Percentiles rank a stretch among this genome's conserved stretches.
Conservation (phyloP, 164 flowering plant genomes). For the Dillenia turbinata region DNA sequence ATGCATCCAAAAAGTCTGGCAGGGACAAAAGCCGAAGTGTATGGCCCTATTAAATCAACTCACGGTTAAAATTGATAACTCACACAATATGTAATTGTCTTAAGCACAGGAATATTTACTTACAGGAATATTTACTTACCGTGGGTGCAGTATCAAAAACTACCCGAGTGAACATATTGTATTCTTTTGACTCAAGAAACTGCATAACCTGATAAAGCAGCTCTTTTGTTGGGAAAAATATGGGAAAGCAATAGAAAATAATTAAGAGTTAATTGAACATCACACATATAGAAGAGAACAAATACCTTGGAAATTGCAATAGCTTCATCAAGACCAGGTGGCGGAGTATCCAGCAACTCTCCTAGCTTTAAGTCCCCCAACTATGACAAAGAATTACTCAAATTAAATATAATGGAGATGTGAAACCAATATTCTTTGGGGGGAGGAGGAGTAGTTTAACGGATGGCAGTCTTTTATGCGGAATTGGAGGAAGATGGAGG, state of each 20-base stretch:
- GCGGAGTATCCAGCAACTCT: conserved; percentile 90
- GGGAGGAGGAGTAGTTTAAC: too few species aligned
- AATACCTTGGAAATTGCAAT: conserved; percentile 88
- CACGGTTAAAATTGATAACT: conserved; percentile 1
- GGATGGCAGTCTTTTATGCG: too few species aligned
- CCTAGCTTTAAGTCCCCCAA: conserved; percentile 91
- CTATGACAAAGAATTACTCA: conserved; percentile 23
- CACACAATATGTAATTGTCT: background rate
- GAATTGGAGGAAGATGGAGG: too few species aligned
- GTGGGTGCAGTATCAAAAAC: conserved; percentile 98
- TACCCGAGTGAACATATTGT: conserved; percentile 70
- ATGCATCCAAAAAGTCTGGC: conserved; percentile 92
- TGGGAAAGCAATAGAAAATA: conserved; percentile 1
- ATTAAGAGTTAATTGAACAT: background rate
- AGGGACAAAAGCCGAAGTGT: conserved; percentile 84
- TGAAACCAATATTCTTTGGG: too few species aligned
- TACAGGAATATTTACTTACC: conserved; percentile 49
- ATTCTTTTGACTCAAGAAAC: conserved; percentile 81
- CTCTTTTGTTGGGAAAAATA: background rate
- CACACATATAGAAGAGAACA: background rate
- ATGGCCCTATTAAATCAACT: conserved; percentile 58
- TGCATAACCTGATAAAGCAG: conserved; percentile 71
- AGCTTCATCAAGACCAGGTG: conserved; percentile 98
- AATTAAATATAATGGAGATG: background rate
- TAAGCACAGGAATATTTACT: conserved; percentile 16